Conservation (phyloP, 148 eudicot genomes). For the Spergularia marina region DNA sequence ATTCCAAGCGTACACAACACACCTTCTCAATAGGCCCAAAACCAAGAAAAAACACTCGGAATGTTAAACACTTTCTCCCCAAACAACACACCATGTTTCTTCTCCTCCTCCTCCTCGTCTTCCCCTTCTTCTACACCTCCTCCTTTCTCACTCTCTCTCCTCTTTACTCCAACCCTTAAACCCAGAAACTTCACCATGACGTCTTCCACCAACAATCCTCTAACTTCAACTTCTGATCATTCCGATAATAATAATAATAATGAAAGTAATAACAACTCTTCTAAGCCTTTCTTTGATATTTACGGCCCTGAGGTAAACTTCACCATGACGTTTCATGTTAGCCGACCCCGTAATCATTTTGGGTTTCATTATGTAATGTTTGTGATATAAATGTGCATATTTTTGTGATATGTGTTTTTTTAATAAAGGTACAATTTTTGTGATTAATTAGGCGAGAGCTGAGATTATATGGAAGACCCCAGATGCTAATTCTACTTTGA, state of each 20-base stretch:
- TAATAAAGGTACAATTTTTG: neutral
- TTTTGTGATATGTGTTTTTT: neutral
- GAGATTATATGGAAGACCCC: constrained; percentile 63
- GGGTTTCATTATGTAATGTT: neutral
- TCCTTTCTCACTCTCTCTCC: neutral
- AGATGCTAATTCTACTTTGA: constrained; percentile 55
- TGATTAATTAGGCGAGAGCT: constrained; percentile 61
- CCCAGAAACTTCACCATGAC: constrained; percentile 21
- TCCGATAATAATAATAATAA: neutral
- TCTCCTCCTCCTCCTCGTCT: neutral
- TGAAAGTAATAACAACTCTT: neutral
- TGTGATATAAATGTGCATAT: neutral
- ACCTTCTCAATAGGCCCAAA: neutral
- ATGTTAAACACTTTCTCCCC: constrained; percentile 8
- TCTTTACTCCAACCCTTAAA: neutral
- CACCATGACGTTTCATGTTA: too few species aligned
- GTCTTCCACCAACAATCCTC: constrained; percentile 25
- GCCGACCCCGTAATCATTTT: neutral
- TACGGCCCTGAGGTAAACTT: constrained; percentile 95
- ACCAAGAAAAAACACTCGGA: neutral
- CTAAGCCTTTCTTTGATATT: constrained; percentile 53
- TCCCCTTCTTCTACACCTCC: neutral
- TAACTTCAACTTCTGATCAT: constrained; percentile 23
- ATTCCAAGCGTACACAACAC: neutral
- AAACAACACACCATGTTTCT: neutral